These are phyloP conservation scores for Cubamyces sp. DNA, from an alignment of 768 basidiomycete species.

Conservation along the genomic window DNA sequence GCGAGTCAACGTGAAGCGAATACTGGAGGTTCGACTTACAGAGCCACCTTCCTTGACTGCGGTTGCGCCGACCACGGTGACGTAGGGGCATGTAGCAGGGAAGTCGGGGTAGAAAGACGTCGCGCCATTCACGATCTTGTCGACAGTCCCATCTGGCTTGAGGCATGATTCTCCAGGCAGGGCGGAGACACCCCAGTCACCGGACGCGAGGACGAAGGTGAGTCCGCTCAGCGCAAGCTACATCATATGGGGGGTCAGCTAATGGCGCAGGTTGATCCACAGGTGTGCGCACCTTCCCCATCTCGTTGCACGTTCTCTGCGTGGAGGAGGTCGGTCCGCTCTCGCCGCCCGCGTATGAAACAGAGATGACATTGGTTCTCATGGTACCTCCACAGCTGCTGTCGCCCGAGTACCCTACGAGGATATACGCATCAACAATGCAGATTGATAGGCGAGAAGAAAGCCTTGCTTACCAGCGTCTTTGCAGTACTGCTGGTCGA, in stretches of 20 bases:
- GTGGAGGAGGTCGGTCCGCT: slow-evolving; percentile 39
- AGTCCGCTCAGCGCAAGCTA: slow-evolving; percentile 37
- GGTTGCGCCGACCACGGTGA: slow-evolving; percentile 42
- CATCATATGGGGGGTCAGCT: too few relatives aligned
- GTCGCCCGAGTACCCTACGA: too few relatives aligned
- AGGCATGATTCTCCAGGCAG: too few relatives aligned
- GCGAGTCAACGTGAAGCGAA: too few relatives aligned
- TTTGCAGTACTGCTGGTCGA: slow-evolving; percentile 46
- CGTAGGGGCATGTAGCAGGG: slow-evolving; percentile 44
- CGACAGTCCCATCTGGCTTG: too few relatives aligned
- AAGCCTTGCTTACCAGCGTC: slow-evolving; percentile 16
- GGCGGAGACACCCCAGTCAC: slow-evolving; percentile 49
- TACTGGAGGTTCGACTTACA: slow-evolving; percentile 9
- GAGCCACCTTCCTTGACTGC: slow-evolving; percentile 37
- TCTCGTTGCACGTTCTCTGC: slow-evolving; percentile 46
- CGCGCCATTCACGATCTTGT: not conserved
- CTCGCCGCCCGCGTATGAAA: slow-evolving; percentile 43
- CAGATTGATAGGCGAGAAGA: too few relatives aligned
- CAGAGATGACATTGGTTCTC: slow-evolving; percentile 42
- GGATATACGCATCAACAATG: too few relatives aligned
- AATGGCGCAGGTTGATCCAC: not conserved
- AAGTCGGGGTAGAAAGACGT: slow-evolving; percentile 31
- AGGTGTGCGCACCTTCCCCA: slow-evolving; percentile 38
- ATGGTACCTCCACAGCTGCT: too few relatives aligned
- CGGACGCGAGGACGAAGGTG: slow-evolving; percentile 46